phyloP scores from a whole-genome alignment of 306 rosid species.

The Myrica gale region DNA sequence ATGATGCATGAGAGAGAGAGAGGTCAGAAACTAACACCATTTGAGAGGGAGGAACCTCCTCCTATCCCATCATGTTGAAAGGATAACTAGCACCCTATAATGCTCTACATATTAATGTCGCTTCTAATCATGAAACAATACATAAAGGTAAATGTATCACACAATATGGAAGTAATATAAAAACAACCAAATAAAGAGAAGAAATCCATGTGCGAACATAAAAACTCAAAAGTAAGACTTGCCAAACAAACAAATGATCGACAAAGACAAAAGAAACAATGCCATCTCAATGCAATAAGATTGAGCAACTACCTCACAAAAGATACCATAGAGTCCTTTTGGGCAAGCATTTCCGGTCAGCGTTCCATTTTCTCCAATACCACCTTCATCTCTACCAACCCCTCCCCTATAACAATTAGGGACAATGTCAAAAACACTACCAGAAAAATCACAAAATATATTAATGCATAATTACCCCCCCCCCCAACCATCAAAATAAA shows the following conservation, averaged over 20 bases:
- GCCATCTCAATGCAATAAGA: conserved; percentile 9
- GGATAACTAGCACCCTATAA: neutral
- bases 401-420: conserved; percentile 71
- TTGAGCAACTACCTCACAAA: conserved; percentile 64
- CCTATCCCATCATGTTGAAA: neutral
- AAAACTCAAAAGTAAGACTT: neutral
- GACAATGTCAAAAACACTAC: neutral
- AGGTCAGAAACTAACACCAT: conserved; percentile 6
- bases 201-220: neutral
- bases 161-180: neutral
- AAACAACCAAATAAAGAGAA: neutral
- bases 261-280: neutral
- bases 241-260: neutral
- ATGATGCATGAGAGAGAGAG: conserved; percentile 20
- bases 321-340: conserved; percentile 81
- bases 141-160: conserved; percentile 11
- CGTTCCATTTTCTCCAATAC: conserved; percentile 76
- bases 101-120: neutral
- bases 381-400: conserved; percentile 54
- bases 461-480: no score
- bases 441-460: conserved; percentile 4
- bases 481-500: neutral
- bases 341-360: conserved; percentile 86
- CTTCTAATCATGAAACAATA: neutral
- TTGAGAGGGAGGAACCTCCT: conserved; percentile 15